Base-by-base conservation (phyloP, 352 stramenopile species). In the Globisporangium takayamanum region DNA sequence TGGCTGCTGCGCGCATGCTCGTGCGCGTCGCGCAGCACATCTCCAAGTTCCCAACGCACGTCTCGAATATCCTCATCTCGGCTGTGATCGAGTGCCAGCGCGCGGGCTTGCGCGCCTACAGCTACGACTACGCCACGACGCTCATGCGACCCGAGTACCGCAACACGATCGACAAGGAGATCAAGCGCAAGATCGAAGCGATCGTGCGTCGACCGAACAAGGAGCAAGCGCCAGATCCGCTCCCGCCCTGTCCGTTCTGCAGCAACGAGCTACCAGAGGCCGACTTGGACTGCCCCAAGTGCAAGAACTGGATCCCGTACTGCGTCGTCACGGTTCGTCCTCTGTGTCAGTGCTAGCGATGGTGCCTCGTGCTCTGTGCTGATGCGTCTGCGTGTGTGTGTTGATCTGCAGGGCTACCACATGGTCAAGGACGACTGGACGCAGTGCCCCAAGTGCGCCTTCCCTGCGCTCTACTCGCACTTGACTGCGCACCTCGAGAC, bases 71-170 rank as follows among this genome's bases (percentile, higher is more conserved):
- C 48, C 78, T 98, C 53, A 98, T 97, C 52, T 96, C 81, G 22
- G 88, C 88, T 7, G 92, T 98, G 14, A 96, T 98, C 55, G 93
- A 98, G 71, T 98, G 93, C 65, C 89, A 97, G 68, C 83, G 89
- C 49, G 92, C 88, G 2, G 90, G 90, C 0, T 72, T 98, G 42
- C 90, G 94, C 50, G 78, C 86, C 18, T 87, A 78, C 60, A 94
- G 89, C 63, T 97, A 97, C 68, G 89, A 97, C 60, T 97, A 95
- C 68, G 93, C 94, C 7, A 91, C 78, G 18, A 91, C 79, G 41
- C 78, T 97, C 50, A 96, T 98, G 89, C 75, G 79, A 16, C 87
- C 88, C 14, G 90, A 97, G 66, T 85, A 97, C 66, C 85, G 89
- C 53, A 87, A 77, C 55, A 77, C 73, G 15, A 94, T 94, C 59